Evolutionary conservation across 2,329 filamentous ascomycete genomes (phyloP).

Genomic region (Coniochaeta hoffmannii): DNA sequence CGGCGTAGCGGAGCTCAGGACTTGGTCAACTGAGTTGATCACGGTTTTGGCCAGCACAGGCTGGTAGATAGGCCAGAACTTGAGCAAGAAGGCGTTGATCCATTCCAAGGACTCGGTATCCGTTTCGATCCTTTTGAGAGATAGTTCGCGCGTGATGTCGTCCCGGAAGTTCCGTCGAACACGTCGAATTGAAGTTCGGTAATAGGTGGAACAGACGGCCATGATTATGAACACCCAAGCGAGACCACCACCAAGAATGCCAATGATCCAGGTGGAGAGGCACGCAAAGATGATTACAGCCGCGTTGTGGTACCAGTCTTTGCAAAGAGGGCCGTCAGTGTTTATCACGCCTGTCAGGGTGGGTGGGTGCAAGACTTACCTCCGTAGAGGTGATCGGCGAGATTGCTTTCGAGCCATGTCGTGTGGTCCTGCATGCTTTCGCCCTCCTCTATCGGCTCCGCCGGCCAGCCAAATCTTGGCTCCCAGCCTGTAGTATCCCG

Average conservation of each 20-base stretch:
- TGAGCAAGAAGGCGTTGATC: slow-evolving; percentile 98
- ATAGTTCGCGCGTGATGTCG: slow-evolving; percentile 83
- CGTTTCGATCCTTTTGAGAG: slow-evolving; percentile 78
- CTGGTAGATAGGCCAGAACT: slow-evolving; percentile 99
- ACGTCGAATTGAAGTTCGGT: slow-evolving; percentile 87
- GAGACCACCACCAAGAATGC: slow-evolving; percentile 81
- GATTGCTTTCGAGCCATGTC: slow-evolving; percentile 74
- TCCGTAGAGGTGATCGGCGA: slow-evolving; percentile 88
- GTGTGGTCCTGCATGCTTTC: slow-evolving; percentile 78
- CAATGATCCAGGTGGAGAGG: slow-evolving; percentile 82
- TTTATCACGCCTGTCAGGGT: no score
- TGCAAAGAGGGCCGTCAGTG: no score
- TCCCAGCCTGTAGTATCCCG: slow-evolving; percentile 70
- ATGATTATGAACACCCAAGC: slow-evolving; percentile 93
- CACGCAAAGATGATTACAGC: slow-evolving; percentile 92
- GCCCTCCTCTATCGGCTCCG: slow-evolving; percentile 45
- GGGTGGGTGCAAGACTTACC: slow-evolving; percentile 39
- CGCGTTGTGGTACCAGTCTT: slow-evolving; percentile 97
- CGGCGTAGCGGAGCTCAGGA: slow-evolving; percentile 85
- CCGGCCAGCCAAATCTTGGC: slow-evolving; percentile 70
- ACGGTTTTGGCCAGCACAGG: slow-evolving; percentile 89
- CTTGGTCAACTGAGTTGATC: slow-evolving; percentile 90
- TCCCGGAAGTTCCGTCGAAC: slow-evolving; percentile 94
- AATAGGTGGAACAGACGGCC: slow-evolving; percentile 89
- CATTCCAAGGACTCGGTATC: slow-evolving; percentile 92